Conservation (phyloP, 495 filamentous ascomycete genomes). For the Platismatia glauca region DNA sequence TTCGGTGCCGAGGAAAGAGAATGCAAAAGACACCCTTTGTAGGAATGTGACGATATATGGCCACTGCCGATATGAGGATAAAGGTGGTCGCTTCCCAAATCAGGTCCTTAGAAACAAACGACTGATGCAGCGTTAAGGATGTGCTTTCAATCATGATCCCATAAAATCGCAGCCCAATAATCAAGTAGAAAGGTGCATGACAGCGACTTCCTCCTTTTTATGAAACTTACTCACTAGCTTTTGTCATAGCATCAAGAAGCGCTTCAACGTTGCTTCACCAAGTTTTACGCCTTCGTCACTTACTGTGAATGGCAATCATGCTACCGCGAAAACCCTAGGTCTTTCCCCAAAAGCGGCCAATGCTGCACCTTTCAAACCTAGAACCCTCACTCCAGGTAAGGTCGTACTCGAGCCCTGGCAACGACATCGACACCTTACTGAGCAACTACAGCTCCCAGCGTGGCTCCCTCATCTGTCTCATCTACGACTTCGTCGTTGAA, state of each 20-base stretch:
- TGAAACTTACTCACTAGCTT: slow-evolving; percentile 7
- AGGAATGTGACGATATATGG: slow-evolving; percentile 92
- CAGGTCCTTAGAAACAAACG: slow-evolving; percentile 10
- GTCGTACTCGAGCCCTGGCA: neutral
- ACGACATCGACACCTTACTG: slow-evolving; percentile 4
- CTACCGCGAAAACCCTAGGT: slow-evolving; percentile 47
- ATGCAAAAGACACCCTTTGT: slow-evolving; percentile 79
- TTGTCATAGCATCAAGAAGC: slow-evolving; percentile 52
- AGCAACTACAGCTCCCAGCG: slow-evolving; percentile 15
- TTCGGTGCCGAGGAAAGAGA: slow-evolving; percentile 36
- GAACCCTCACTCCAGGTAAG: slow-evolving; percentile 36
- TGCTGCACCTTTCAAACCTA: slow-evolving; percentile 87
- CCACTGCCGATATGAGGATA: slow-evolving; percentile 83
- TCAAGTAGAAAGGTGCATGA: slow-evolving; percentile 50
- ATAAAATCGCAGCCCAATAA: slow-evolving; percentile 45
- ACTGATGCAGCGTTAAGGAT: slow-evolving; percentile 43
- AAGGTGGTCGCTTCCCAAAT: slow-evolving; percentile 39
- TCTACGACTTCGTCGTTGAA: slow-evolving; percentile 15
- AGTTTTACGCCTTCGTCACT: slow-evolving; percentile 75
- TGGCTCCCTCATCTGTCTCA: slow-evolving; percentile 18
- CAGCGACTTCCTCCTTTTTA: neutral
- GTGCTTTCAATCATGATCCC: slow-evolving; percentile 83
- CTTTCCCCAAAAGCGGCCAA: slow-evolving; percentile 82
- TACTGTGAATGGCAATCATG: slow-evolving; percentile 41
- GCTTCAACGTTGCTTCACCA: slow-evolving; percentile 91